Percentiles rank a stretch among this genome's conserved stretches.
Conservation (phyloP, 2,329 filamentous ascomycete genomes). For the Aureobasidium sp. region DNA sequence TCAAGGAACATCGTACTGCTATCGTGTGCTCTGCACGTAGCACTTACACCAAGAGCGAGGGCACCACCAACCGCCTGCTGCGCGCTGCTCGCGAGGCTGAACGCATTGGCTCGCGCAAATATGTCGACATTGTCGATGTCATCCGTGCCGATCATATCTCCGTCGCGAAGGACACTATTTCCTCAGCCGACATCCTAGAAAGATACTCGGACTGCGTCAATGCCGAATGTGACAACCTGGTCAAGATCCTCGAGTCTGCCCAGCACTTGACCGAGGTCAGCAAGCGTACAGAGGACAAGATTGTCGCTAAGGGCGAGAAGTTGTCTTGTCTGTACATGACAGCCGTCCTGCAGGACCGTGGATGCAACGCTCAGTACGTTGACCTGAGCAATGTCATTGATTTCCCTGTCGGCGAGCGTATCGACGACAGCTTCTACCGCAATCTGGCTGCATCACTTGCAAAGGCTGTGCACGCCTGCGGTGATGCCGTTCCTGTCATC, state of each 20-base stretch:
- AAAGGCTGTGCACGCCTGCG: slow-evolving; percentile 37
- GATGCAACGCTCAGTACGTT: slow-evolving; percentile 80
- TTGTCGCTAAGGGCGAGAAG: slow-evolving; percentile 94
- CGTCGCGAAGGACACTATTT: slow-evolving; percentile 53
- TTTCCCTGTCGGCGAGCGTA: slow-evolving; percentile 40
- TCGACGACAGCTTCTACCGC: slow-evolving; percentile 43
- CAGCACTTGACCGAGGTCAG: slow-evolving; percentile 50
- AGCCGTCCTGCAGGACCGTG: slow-evolving; percentile 69
- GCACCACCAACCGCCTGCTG: slow-evolving; percentile 70
- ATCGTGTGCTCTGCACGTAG: slow-evolving; percentile 95
- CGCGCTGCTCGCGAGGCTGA: slow-evolving; percentile 43
- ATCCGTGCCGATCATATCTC: slow-evolving; percentile 76
- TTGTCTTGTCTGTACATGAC: slow-evolving; percentile 90
- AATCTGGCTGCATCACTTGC: slow-evolving; percentile 36
- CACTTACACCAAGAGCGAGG: slow-evolving; percentile 87
- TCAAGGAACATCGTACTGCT: slow-evolving; percentile 68
- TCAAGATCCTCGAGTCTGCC: slow-evolving; percentile 63
- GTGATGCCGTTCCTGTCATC: slow-evolving; percentile 41
- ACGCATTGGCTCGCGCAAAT: slow-evolving; percentile 43
- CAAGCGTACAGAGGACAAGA: slow-evolving; percentile 54
- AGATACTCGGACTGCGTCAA: slow-evolving; percentile 61
- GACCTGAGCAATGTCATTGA: slow-evolving; percentile 79
- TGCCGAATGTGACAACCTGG: slow-evolving; percentile 70
- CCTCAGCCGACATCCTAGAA: slow-evolving; percentile 36
- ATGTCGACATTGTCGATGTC: slow-evolving; percentile 67